Conservation (phyloP, 2,329 filamentous ascomycete species). For the Talaromyces marneffei region DNA sequence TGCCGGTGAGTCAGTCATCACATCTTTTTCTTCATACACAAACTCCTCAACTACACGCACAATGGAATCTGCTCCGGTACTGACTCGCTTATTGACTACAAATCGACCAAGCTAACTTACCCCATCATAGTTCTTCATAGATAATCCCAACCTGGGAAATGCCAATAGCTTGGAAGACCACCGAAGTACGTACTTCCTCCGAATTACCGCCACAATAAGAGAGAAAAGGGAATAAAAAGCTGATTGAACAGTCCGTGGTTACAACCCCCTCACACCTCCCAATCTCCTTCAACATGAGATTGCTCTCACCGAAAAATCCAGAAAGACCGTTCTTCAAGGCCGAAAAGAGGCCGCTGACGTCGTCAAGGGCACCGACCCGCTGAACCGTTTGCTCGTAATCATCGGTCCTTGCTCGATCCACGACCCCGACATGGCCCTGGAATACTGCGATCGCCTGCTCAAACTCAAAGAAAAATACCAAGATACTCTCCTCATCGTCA, state of each 20-base stretch:
- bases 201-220: not conserved
- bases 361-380: constrained; percentile 54
- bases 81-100: not conserved
- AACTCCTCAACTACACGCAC: not conserved
- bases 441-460: constrained; percentile 83
- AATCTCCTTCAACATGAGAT: constrained; percentile 96
- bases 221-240: not conserved
- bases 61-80: constrained; percentile 1
- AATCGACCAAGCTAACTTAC: not conserved
- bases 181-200: constrained; percentile 57
- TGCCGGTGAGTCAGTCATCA: not conserved
- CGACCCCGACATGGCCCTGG: constrained; percentile 81
- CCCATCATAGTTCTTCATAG: constrained; percentile 8
- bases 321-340: constrained; percentile 51
- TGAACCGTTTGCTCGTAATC: constrained; percentile 64
- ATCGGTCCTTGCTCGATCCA: constrained; percentile 97
- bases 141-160: constrained; percentile 68
- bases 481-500: constrained; percentile 86
- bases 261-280: constrained; percentile 88
- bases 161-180: constrained; percentile 70
- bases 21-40: not conserved
- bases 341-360: constrained; percentile 57
- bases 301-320: constrained; percentile 41
- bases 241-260: constrained; percentile 62
- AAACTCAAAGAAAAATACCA: constrained; percentile 80